phyloP scores from a whole-genome alignment of 2,329 filamentous ascomycete species.

The Colletotrichum chlorophyti region DNA sequence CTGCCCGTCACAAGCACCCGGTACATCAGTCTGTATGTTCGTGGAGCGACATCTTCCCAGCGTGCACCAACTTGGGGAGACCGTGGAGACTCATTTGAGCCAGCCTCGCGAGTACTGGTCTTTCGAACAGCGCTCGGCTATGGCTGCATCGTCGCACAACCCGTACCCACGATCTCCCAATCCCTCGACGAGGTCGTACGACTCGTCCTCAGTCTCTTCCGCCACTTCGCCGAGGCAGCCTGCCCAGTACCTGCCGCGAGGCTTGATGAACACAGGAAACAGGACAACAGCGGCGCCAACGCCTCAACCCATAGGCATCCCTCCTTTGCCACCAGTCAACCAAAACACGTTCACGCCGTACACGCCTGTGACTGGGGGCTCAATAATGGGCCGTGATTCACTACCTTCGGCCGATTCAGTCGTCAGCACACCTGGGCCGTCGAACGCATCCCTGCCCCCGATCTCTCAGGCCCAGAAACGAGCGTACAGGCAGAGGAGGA shows the following conservation, averaged over 20 bases:
- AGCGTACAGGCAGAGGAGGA: constrained; percentile 91
- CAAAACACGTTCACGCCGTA: constrained; percentile 58
- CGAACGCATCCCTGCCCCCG: constrained; percentile 42
- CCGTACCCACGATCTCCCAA: constrained; percentile 68
- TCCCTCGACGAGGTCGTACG: constrained; percentile 66
- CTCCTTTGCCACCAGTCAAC: constrained; percentile 55
- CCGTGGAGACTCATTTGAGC: constrained; percentile 43
- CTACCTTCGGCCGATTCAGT: constrained; percentile 65
- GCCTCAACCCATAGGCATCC: constrained; percentile 61
- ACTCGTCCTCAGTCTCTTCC: constrained; percentile 69
- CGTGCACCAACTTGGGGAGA: constrained; percentile 45
- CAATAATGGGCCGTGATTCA: constrained; percentile 65
- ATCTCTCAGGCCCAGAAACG: constrained; percentile 78
- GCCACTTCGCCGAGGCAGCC: constrained; percentile 64
- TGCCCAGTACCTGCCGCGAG: constrained; percentile 56
- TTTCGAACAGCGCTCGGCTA: constrained; percentile 32
- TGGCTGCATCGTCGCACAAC: constrained; percentile 52
- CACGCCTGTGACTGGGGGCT: constrained; percentile 55
- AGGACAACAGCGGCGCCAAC: constrained; percentile 56
- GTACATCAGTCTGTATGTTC: constrained; percentile 45
- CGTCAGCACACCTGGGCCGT: constrained; percentile 58
- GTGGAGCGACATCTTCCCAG: constrained; percentile 45
- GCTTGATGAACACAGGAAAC: constrained; percentile 58
- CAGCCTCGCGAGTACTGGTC: constrained; percentile 41
- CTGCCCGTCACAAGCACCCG: constrained; percentile 1